A percentile compares a stretch with the other conserved stretches of the same genome.
Evolutionary conservation across 2,329 filamentous ascomycete genomes (phyloP).

Genomic region (Epicoccum nigrum): DNA sequence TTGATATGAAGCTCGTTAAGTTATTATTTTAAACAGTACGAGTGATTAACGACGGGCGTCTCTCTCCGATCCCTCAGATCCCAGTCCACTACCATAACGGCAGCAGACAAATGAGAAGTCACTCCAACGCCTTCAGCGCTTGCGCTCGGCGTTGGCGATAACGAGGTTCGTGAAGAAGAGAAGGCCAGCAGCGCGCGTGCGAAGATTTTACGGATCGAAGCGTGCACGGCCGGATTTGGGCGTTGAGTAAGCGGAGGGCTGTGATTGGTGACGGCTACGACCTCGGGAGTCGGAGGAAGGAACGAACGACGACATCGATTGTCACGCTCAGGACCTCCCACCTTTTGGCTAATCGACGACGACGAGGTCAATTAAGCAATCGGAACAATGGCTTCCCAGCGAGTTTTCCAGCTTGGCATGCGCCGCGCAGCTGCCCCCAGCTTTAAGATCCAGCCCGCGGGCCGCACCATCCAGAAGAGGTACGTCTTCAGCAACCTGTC

Average conservation of each 20-base stretch:
- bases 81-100: slow-evolving; percentile 49
- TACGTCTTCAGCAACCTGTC: slow-evolving; percentile 38
- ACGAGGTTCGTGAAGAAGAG: slow-evolving; percentile 47
- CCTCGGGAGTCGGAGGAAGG: slow-evolving; percentile 36
- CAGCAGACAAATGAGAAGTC: slow-evolving; percentile 44
- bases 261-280: slow-evolving; percentile 39
- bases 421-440: slow-evolving; percentile 51
- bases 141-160: slow-evolving; percentile 46
- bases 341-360: slow-evolving; percentile 32
- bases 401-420: slow-evolving; percentile 53
- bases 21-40: slow-evolving; percentile 48
- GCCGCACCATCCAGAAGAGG: slow-evolving; percentile 56
- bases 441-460: slow-evolving; percentile 48
- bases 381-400: slow-evolving; percentile 52
- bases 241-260: slow-evolving; percentile 19
- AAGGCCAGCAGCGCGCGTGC: slow-evolving; percentile 18
- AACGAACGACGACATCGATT: slow-evolving; percentile 39
- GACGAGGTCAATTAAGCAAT: slow-evolving; percentile 9
- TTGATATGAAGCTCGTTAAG: slow-evolving; percentile 61
- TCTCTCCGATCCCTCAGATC: slow-evolving; percentile 52
- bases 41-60: slow-evolving; percentile 62
- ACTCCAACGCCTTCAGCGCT: slow-evolving; percentile 45
- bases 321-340: slow-evolving; percentile 23
- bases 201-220: slow-evolving; percentile 41
- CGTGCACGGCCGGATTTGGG: slow-evolving; percentile 2